Evolutionary conservation across 1,284 basidiomycete genomes (phyloP).

Genomic region (Apiotrichum mycotoxinovorans): DNA sequence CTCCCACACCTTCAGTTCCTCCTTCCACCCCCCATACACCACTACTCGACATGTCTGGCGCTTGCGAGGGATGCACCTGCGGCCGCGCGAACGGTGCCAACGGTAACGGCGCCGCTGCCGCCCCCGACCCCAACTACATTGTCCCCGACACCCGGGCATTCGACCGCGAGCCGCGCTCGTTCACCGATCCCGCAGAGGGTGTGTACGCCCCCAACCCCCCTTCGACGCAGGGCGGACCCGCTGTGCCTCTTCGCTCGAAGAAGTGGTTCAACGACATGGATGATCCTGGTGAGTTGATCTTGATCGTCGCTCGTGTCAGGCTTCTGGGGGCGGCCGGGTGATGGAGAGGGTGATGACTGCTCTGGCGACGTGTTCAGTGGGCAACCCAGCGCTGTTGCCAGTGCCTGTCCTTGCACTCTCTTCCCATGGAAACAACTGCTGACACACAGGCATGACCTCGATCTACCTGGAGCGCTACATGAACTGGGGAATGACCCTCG

Average conservation of each 20-base stretch:
- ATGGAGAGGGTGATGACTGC: too few relatives aligned
- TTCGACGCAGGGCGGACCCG: slow-evolving; percentile 30
- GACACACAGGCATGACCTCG: slow-evolving; percentile 28
- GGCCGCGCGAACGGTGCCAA: slow-evolving; percentile 21
- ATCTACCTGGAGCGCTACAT: slow-evolving; percentile 48
- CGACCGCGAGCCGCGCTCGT: slow-evolving; percentile 28
- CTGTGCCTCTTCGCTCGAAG: slow-evolving; percentile 42
- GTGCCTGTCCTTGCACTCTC: too few relatives aligned
- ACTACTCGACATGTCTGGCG: slow-evolving; percentile 12
- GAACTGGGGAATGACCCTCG: slow-evolving; percentile 42
- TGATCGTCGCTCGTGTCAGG: too few relatives aligned
- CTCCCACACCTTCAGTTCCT: background rate
- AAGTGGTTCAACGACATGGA: slow-evolving; percentile 43
- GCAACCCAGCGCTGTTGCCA: too few relatives aligned
- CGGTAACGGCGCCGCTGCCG: too few relatives aligned
- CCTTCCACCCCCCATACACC: background rate
- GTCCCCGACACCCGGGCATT: slow-evolving; percentile 2
- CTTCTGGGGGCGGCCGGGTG: too few relatives aligned
- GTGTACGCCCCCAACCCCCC: slow-evolving; percentile 17
- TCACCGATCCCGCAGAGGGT: slow-evolving; percentile 37
- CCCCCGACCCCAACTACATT: slow-evolving; percentile 7
- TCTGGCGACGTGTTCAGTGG: too few relatives aligned
- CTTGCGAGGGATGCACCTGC: slow-evolving; percentile 34
- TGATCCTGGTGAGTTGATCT: slow-evolving; percentile 31
- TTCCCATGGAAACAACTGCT: background rate